phyloP scores from a whole-genome alignment of 257 asterid genomes.

The Capsicum baccatum region DNA sequence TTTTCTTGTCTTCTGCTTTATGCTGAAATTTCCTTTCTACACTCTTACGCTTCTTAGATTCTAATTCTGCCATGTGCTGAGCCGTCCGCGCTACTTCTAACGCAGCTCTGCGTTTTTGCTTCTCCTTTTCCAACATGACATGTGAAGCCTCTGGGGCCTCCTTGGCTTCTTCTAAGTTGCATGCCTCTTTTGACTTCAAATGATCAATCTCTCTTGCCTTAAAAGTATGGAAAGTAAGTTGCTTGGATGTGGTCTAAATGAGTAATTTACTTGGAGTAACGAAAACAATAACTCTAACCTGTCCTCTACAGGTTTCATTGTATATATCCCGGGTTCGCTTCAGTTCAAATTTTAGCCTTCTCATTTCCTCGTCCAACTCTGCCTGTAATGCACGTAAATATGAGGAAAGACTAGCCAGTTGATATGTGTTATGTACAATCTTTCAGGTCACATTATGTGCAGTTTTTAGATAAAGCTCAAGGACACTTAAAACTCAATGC shows the following conservation, averaged over 20 bases:
- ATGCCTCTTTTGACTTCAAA: conserved; percentile 50
- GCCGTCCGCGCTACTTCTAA: conserved; percentile 77
- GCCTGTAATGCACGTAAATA: conserved; percentile 40
- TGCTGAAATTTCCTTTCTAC: conserved; percentile 62
- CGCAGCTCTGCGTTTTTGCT: conserved; percentile 72
- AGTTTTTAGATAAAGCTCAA: neutral
- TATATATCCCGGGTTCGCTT: conserved; percentile 63
- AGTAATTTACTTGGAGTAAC: neutral
- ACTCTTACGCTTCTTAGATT: conserved; percentile 58
- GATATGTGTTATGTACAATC: neutral
- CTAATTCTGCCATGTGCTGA: conserved; percentile 73
- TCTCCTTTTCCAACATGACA: conserved; percentile 68
- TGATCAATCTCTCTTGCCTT: conserved; percentile 55
- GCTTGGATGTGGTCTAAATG: neutral
- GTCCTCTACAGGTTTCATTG: conserved; percentile 60
- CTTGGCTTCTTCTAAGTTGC: conserved; percentile 50
- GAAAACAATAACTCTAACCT: neutral
- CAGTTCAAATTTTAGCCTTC: conserved; percentile 66
- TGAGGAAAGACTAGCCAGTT: conserved; percentile 3
- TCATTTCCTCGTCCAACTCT: conserved; percentile 73
- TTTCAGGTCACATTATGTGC: neutral
- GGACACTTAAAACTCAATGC: neutral
- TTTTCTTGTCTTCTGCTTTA: conserved; percentile 67
- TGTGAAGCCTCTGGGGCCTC: conserved; percentile 55
- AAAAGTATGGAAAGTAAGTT: conserved; percentile 11